Conservation (phyloP, 2,329 filamentous ascomycete species). For the Podosphaera fusca region DNA sequence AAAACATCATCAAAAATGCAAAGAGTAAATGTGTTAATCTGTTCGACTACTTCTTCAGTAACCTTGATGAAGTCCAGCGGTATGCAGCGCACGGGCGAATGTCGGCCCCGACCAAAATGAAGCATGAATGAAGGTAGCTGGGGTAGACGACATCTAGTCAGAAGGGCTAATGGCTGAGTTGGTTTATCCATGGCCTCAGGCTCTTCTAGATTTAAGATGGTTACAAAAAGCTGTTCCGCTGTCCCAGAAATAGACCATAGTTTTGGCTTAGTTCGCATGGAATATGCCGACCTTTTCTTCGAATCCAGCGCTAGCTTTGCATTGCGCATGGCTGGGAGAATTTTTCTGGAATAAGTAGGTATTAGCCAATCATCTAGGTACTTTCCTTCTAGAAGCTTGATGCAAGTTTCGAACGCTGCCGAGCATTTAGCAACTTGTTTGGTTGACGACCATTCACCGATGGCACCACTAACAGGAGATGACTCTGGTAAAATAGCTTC, state of each 20-base stretch:
- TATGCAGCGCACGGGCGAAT: conserved; percentile 31
- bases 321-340: conserved; percentile 64
- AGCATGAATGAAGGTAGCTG: conserved; percentile 43
- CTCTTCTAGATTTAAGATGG: conserved; percentile 32
- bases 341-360: conserved; percentile 50
- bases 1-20: conserved; percentile 64
- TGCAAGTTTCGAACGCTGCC: conserved; percentile 66
- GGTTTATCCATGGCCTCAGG: conserved; percentile 31
- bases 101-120: conserved; percentile 41
- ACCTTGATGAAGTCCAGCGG: conserved; percentile 24
- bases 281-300: conserved; percentile 51
- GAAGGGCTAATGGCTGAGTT: conserved; percentile 41
- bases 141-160: conserved; percentile 46
- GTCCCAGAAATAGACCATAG: conserved; percentile 36
- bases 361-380: conserved; percentile 54
- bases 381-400: conserved; percentile 39
- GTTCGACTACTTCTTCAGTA: conserved; percentile 21
- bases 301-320: conserved; percentile 60
- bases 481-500: conserved; percentile 58
- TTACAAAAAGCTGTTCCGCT: conserved; percentile 34
- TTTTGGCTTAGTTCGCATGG: conserved; percentile 55
- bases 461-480: conserved; percentile 44
- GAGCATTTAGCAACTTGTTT: conserved; percentile 71
- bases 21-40: conserved; percentile 51
- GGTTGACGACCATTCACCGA: conserved; percentile 37